These are phyloP conservation scores for Harringtonia aguacate DNA, from an alignment of 2,329 filamentous ascomycete genomes.

Conservation along the genomic window DNA sequence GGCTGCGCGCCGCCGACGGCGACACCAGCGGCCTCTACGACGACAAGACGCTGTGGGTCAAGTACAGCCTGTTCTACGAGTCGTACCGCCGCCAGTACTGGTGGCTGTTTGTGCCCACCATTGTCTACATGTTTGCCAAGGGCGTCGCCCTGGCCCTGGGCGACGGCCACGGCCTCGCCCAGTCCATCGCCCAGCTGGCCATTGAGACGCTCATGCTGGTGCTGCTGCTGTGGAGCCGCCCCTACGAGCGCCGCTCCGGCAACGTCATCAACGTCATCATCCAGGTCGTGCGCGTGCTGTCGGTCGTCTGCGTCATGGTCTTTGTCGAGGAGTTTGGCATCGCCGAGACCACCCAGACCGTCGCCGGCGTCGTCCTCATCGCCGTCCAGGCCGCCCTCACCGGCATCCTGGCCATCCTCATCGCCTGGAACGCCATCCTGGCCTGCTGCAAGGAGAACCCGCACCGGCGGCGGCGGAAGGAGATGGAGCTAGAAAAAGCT, in stretches of 20 bases:
- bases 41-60: slow-evolving; percentile 82
- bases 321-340: slow-evolving; percentile 92
- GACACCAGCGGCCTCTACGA: slow-evolving; percentile 68
- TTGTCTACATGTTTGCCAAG: slow-evolving; percentile 84
- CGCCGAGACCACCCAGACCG: slow-evolving; percentile 82
- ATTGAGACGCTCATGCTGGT: slow-evolving; percentile 72
- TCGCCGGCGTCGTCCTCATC: slow-evolving; percentile 87
- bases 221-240: slow-evolving; percentile 73
- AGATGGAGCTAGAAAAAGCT: slow-evolving; percentile 65
- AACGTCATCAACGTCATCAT: slow-evolving; percentile 93
- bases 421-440: slow-evolving; percentile 79
- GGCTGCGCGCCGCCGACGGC: slow-evolving; percentile 66
- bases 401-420: slow-evolving; percentile 72
- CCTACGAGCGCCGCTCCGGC: slow-evolving; percentile 75
- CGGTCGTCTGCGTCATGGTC: slow-evolving; percentile 77
- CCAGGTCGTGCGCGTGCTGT: slow-evolving; percentile 78
- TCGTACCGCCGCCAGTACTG: slow-evolving; percentile 89
- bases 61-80: slow-evolving; percentile 97
- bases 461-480: slow-evolving; percentile 78
- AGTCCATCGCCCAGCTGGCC: slow-evolving; percentile 68
- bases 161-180: slow-evolving; percentile 74
- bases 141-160: slow-evolving; percentile 76
- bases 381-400: slow-evolving; percentile 82
- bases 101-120: slow-evolving; percentile 90
- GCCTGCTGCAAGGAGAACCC: slow-evolving; percentile 79